Percentiles rank a stretch among this genome's conserved stretches.
Evolutionary conservation across 78 protist species (phyloP).

Genomic region (Dictyostelium capitatum): DNA sequence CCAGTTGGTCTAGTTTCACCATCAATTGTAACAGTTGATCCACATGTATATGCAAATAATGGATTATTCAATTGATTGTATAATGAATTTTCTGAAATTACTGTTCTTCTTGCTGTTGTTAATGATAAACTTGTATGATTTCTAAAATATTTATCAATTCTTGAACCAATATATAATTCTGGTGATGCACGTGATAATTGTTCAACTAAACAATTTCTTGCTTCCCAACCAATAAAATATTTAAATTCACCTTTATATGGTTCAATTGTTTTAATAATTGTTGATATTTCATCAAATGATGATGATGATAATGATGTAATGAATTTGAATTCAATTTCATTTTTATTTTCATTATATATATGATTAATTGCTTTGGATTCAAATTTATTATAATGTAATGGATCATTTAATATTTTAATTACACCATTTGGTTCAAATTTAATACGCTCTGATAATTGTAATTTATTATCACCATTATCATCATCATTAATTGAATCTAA

Average conservation of each 20-base stretch:
- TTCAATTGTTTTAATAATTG: not conserved
- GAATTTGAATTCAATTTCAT: not conserved
- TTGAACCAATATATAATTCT: not conserved
- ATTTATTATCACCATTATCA: not conserved
- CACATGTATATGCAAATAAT: conserved; percentile 38
- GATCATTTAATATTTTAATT: not conserved
- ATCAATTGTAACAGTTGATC: not conserved
- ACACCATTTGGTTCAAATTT: conserved; percentile 21
- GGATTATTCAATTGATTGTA: conserved; percentile 35
- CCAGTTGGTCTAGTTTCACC: conserved; percentile 50
- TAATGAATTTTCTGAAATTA: conserved; percentile 1
- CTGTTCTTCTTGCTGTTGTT: conserved; percentile 58
- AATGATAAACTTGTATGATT: not conserved
- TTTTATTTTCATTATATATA: conserved; percentile 21
- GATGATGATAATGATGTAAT: not conserved
- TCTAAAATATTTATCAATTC: conserved; percentile 27
- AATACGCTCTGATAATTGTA: not conserved
- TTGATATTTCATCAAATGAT: not conserved
- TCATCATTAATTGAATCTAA: not conserved
- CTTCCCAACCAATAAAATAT: conserved; percentile 32
- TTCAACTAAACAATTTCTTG: not conserved
- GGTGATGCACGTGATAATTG: not conserved
- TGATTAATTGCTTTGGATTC: not conserved
- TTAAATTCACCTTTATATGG: conserved; percentile 13
- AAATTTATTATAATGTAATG: not conserved